These are phyloP conservation scores for Nakazawaea peltata DNA, from an alignment of 805 yeast genomes.

Conservation along the genomic window DNA sequence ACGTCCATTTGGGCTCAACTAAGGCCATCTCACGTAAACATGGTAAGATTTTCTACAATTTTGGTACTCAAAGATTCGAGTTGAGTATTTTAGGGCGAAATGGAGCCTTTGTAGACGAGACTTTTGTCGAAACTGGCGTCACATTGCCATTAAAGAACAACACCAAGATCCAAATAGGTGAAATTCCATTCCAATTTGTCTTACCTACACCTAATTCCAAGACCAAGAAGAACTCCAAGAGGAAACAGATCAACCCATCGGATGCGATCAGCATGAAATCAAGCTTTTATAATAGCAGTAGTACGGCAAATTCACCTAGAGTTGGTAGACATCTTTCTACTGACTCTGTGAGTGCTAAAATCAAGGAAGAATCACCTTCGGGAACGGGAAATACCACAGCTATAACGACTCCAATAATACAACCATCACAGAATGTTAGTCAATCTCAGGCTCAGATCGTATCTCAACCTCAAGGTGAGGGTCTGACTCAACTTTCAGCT, in stretches of 20 bases:
- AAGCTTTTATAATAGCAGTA: conserved; percentile 31
- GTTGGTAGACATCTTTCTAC: conserved; percentile 10
- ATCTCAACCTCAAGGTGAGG: no score
- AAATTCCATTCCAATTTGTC: conserved; percentile 80
- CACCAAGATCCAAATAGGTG: conserved; percentile 87
- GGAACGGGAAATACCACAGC: no score
- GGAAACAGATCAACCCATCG: conserved; percentile 44
- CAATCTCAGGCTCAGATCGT: no score
- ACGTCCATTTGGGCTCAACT: conserved; percentile 86
- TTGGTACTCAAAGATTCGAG: conserved; percentile 93
- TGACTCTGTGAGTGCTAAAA: not conserved
- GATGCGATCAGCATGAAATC: conserved; percentile 54
- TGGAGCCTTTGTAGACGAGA: conserved; percentile 94
- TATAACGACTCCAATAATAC: not conserved
- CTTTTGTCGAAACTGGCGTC: conserved; percentile 81
- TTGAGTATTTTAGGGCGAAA: conserved; percentile 86
- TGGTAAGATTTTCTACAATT: conserved; percentile 93
- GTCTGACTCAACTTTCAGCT: conserved; percentile 4
- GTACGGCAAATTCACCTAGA: conserved; percentile 14
- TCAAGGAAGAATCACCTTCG: not conserved
- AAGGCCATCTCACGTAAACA: conserved; percentile 92
- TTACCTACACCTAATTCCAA: conserved; percentile 58
- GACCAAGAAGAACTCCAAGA: conserved; percentile 19
- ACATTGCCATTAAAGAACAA: conserved; percentile 83
- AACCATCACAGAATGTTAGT: no score